Percentiles rank a stretch among this genome's conserved stretches.
Evolutionary conservation across 257 asterid species (phyloP).

Genomic region (Thymus quinquecostatus): DNA sequence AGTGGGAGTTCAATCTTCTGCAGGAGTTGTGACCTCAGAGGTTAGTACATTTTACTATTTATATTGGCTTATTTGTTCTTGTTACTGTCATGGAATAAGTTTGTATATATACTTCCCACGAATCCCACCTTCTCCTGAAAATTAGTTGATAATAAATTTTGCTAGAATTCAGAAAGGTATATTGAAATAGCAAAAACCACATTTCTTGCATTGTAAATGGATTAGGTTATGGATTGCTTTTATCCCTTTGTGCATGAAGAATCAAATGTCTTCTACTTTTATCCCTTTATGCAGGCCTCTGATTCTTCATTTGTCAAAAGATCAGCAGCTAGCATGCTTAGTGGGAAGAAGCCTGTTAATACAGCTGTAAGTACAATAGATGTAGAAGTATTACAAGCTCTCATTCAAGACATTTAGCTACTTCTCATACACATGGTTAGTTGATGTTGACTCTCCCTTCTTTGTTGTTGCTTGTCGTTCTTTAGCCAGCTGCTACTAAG

Average conservation of each 20-base stretch:
- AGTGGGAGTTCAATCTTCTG: conserved; percentile 62
- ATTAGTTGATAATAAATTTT: background rate
- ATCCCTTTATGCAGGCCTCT: conserved; percentile 58
- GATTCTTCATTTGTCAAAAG: conserved; percentile 67
- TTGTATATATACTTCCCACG: background rate
- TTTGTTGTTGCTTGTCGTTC: conserved; percentile 22
- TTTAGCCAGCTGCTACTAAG: conserved; percentile 76
- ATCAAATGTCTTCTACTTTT: conserved; percentile 22
- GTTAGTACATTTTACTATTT: conserved; percentile 44
- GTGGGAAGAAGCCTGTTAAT: conserved; percentile 78
- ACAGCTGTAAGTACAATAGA: conserved; percentile 63
- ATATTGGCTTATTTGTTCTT: conserved; percentile 1
- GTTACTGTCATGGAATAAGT: conserved; percentile 4
- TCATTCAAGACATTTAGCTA: conserved; percentile 2
- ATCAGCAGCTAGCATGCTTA: conserved; percentile 99
- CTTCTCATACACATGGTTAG: conserved; percentile 9
- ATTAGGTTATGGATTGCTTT: conserved; percentile 12
- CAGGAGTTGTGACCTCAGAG: conserved; percentile 57
- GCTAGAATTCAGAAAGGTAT: conserved; percentile 9
- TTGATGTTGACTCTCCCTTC: conserved; percentile 16
- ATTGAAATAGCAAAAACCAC: background rate
- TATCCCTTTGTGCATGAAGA: background rate
- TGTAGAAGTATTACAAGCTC: background rate
- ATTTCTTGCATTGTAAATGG: background rate
- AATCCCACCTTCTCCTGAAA: background rate